Evolutionary conservation across 2,329 filamentous ascomycete genomes (phyloP), one percentile per base, ranked within the genome.

Genomic region (Aspergillus pseudonomiae): DNA sequence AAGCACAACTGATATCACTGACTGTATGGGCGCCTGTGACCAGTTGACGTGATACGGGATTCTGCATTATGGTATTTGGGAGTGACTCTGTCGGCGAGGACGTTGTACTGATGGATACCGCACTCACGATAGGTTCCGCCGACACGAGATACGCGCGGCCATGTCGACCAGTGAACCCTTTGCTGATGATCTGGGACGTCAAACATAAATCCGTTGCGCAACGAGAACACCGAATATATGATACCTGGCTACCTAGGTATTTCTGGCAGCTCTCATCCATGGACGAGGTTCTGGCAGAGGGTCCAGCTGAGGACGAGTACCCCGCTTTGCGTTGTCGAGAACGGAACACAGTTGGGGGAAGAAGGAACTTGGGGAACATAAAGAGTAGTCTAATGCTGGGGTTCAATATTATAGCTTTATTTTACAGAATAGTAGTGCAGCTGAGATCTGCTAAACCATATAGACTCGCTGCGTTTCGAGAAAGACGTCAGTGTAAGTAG

Each of bases 1-100:
- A 79, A 4, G 79, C 75, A 69, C 87, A 89, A 66, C 78, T 83
- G 50, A 89, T 83, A 64, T 89, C 87, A 61, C 82, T 82, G 7
- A 89, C 87, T 0, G 85, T 88, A 67, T 89, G 87, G 10, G 83
- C 82, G 54, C 87, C 87, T 2, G 87, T 89, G 45, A 89, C 87
- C 1, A 89, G 80, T 67, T 88, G 84, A 2, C 87, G 77, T 16
- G 85, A 80, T 0, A 87, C 83, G 10, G 87, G 79, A 56, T 82
- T 83, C 70, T 88, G 83, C 14, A 83, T 83, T 65, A 82, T 77
- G 0, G 85, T 89, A 68, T 89, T 89, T 2, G 86, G 86, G 1
- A 89, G 78, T n/a, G 75, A 74, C 3, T 79, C 74, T 55, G 68
- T 71, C 32, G 73, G 67, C 12, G 73, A 72, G 45, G 70, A 70